Evolutionary conservation across 176 grass and related monocot genomes (phyloP), one percentile per base, ranked within the genome.

Genomic region (Olyra latifolia): DNA sequence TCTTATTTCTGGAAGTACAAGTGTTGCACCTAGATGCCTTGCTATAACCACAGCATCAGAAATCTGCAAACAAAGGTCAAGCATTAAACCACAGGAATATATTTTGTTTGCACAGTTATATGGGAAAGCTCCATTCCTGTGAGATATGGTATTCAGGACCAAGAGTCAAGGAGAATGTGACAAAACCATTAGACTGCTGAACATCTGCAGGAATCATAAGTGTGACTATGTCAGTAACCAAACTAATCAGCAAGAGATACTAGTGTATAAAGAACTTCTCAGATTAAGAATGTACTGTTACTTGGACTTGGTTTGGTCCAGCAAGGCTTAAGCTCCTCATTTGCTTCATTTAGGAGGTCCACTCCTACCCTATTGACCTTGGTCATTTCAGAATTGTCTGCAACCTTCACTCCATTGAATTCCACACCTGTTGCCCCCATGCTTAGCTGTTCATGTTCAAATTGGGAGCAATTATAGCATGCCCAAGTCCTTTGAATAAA

Each of bases 1-100:
- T 84, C 90, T 89, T 46, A 99, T 89, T 45, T 90, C 91, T 72
- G 96, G 96, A 48, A 99, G 88, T 62, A 99, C 92, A 59, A 99
- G 90, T 56, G 90, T 77, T 7, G 96, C 96, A 68, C 88, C 92
- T 62, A 99, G 71, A 82, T 93, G 78, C 70, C 90, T 99, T 75
- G 90, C 86, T 75, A 99, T 84, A 62, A 95, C 90, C 50, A 95
- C 90, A 23, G 96, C 96, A 93, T 95, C 90, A 59, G 96, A 72
- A 32, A 99, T 82, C 96, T 99, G 83, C 73, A 74, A 19, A 76
- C 53, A 77, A 35, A 77, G 32, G 74, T 47, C 39, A 19, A 43
- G n/a, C 38, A 79, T 16, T 72, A 40, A 67, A 53, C 7, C 32
- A 43, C 29, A 54, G 48, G 10, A 5, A 64, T 42, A 32, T 58